These are phyloP conservation scores for Epithemia pelagica DNA, from an alignment of 108 stramenopile genomes.

Conservation along the genomic window DNA sequence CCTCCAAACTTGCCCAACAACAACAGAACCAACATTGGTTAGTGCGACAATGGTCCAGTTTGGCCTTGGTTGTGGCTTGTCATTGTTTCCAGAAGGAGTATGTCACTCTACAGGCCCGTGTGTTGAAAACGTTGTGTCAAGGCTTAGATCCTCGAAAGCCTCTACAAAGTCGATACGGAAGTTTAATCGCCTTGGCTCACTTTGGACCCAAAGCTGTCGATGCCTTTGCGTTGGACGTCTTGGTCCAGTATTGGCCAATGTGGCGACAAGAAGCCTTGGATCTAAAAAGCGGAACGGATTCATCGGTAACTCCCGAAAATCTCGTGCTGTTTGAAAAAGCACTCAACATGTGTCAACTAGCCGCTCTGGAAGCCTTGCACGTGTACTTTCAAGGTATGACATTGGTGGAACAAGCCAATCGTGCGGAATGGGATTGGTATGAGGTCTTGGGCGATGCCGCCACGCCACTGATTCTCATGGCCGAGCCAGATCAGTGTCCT, in stretches of 20 bases:
- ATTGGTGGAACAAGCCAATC: neutral
- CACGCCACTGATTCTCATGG: neutral
- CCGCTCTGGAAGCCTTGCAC: neutral
- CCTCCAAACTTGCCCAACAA: neutral
- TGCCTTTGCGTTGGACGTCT: constrained; percentile 70
- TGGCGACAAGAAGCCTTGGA: constrained; percentile 36
- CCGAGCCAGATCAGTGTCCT: neutral
- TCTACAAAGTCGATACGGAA: constrained; percentile 54
- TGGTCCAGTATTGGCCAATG: constrained; percentile 51
- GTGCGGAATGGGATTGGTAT: neutral
- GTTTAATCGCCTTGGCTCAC: constrained; percentile 63
- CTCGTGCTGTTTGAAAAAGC: neutral
- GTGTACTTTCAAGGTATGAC: neutral
- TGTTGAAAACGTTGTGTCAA: constrained; percentile 50
- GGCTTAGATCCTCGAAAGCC: constrained; percentile 19
- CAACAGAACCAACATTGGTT: constrained; percentile 36
- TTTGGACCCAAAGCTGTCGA: constrained; percentile 78
- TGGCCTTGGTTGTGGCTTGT: constrained; percentile 55
- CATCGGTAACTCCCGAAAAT: neutral
- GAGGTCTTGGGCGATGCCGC: neutral
- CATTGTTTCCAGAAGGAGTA: constrained; percentile 67
- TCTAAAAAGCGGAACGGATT: neutral
- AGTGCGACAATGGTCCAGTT: constrained; percentile 57
- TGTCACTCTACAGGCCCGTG: constrained; percentile 59
- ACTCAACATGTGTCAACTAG: neutral